These are phyloP conservation scores for Toxoplasma gondii DNA, from an alignment of 169 alveolate species.

Conservation along the genomic window DNA sequence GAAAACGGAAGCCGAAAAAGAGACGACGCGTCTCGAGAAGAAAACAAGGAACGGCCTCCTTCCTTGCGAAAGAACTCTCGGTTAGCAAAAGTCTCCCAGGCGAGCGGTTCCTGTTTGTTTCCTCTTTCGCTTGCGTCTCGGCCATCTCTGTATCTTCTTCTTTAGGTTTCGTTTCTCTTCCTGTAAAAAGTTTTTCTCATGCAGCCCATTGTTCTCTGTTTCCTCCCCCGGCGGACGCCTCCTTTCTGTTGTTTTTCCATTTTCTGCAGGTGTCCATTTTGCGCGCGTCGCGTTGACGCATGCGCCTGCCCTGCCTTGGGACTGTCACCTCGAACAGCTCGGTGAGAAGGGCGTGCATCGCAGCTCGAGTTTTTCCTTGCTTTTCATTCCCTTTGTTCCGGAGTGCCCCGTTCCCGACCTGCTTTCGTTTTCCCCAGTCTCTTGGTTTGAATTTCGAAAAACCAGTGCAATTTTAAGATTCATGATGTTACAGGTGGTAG, in stretches of 20 bases:
- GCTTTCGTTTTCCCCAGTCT: too few relatives aligned
- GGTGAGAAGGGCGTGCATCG: background rate
- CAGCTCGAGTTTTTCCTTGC: too few relatives aligned
- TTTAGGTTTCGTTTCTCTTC: background rate
- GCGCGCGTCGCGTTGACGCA: conserved; percentile 15
- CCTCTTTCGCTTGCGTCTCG: background rate
- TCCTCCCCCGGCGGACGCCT: background rate
- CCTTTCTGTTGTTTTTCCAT: background rate
- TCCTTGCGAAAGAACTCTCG: background rate
- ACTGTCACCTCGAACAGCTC: background rate
- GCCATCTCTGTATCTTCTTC: background rate
- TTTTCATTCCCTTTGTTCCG: background rate
- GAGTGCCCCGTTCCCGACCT: background rate
- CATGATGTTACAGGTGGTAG: too few relatives aligned
- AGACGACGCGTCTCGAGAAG: background rate
- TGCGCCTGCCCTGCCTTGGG: conserved; percentile 36
- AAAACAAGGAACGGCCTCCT: background rate
- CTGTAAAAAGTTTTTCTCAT: background rate
- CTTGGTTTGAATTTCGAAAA: too few relatives aligned
- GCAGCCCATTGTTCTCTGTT: background rate
- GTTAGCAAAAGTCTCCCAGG: background rate
- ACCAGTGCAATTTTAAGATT: too few relatives aligned
- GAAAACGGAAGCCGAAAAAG: background rate
- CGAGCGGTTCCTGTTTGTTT: background rate
- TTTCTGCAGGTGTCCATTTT: conserved; percentile 24